Evolutionary conservation across 208 protist species (phyloP), one percentile per base, ranked within the genome.

Genomic region (Trypanosoma theileri): DNA sequence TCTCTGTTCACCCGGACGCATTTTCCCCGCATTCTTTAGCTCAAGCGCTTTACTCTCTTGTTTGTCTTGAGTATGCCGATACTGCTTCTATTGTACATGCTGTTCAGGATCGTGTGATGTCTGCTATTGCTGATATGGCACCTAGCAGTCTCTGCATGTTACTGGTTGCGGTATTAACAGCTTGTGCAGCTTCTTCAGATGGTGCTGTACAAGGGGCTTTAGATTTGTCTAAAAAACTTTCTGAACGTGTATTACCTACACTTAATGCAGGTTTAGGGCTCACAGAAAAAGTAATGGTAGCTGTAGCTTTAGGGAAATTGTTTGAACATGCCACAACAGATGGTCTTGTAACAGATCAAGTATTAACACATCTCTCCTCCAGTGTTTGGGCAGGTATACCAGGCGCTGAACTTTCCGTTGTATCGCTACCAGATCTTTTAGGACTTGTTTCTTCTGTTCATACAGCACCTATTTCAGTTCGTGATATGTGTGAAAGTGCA

Each of bases 251-350:
- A 0, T 40, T 70, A 45, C 61, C 31, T 9, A 28, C 19, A 24
- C 11, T 75, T 13, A 19, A 54, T 24, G 70, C 67, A 14, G 50
- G 66, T 14, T 41, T 77, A 35, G 72, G 72, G 4, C 14, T 72
- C 14, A 77, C 72, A 22, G 72, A 77, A 24, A 73, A 61, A 53
- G 62, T 60, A 9, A 66, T 73, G 72, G 24, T 77, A 19, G 72
- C 72, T 28, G 58, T 66, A 12, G 72, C 72, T 11, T 66, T 77
- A 35, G 71, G 65, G 1, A 53, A 66, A 26, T 45, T 69, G 26
- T 17, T 60, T 42, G 26, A 7, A 16, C 24, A 66, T 0, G 16
- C 55, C 21, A 42, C 56, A 21, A 50, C 45, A 50, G 1, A 54
- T 41, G 45, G 62, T 10, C 14, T 75, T 26, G 12, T 75, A 1